Percentiles rank a stretch among this genome's conserved stretches.
Evolutionary conservation across 1,284 basidiomycete genomes (phyloP).

Genomic region (Puccinia sorghi): DNA sequence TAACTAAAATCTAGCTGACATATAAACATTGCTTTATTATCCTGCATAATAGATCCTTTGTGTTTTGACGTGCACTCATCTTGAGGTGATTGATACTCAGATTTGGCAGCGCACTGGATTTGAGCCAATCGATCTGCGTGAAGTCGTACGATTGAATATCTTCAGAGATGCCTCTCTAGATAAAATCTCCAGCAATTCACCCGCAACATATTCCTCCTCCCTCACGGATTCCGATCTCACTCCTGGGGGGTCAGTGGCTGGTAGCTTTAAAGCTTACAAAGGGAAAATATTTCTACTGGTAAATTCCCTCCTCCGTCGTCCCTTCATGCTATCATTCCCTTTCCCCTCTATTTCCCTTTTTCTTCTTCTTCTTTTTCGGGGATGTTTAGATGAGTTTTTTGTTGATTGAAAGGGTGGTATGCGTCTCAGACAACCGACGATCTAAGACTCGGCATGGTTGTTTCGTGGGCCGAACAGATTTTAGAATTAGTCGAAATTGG

Average conservation of each 20-base stretch:
- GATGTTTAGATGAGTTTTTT: slow-evolving; percentile 48
- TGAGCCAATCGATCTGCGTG: slow-evolving; percentile 33
- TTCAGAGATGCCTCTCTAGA: slow-evolving; percentile 3
- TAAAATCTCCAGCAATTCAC: not conserved
- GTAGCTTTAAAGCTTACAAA: slow-evolving; percentile 76
- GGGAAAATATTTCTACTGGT: slow-evolving; percentile 88
- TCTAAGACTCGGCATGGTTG: slow-evolving; percentile 77
- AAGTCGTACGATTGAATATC: slow-evolving; percentile 33
- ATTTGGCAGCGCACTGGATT: slow-evolving; percentile 49
- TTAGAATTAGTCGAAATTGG: slow-evolving; percentile 78
- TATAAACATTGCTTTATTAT: not conserved
- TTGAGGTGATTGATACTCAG: slow-evolving; percentile 49
- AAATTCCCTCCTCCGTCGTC: slow-evolving; percentile 58
- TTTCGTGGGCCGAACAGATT: slow-evolving; percentile 94
- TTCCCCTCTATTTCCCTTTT: not conserved
- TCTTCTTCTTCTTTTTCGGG: slow-evolving; percentile 27
- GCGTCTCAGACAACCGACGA: slow-evolving; percentile 60
- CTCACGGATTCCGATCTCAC: not conserved
- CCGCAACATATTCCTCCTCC: not conserved
- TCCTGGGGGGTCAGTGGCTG: slow-evolving; percentile 27
- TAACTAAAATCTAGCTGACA: not conserved
- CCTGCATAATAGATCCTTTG: slow-evolving; percentile 27
- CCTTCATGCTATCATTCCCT: not conserved
- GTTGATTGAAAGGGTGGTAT: slow-evolving; percentile 49
- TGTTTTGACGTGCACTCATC: slow-evolving; percentile 45